Evolutionary conservation across 2,329 filamentous ascomycete species (phyloP), one percentile per base, ranked within the genome.

Genomic region (Verticillium longisporum): DNA sequence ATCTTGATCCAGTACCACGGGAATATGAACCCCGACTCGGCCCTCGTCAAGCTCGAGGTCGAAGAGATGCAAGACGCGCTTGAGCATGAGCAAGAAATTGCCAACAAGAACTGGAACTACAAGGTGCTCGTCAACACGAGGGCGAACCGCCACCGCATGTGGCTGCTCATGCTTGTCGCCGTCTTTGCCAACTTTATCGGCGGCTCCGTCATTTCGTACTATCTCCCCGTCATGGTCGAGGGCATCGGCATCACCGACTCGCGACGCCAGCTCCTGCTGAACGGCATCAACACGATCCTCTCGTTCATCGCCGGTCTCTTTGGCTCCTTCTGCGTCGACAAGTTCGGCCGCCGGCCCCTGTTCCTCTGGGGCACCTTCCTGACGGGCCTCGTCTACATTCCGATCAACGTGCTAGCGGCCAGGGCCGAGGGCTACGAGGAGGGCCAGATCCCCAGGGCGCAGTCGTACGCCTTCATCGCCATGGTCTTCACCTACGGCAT

Each of bases 141-240:
- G 55, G 77, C 78, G 15, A 81, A 83, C 66, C 74, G 80, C 56
- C 77, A 80, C 63, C 73, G 81, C 55, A 70, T 84, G 38, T 68
- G 76, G 56, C 71, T 84, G 31, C 69, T 79, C n/a, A 68, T 78
- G 55, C 78, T 77, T 1, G 72, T 81, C 9, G 80, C 79, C 60
- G 66, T 82, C 26, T 79, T 81, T 66, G 78, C 77, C 0, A 78
- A 82, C 67, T 80, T 79, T 70, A 77, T 73, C 45, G 79, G 80
- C 10, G 81, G 80, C 66, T 77, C 74, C 54, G 70, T 81, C 11
- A 75, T 81, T 61, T 76, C 71, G 38, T 80, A 81, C 67, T 82
- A 81, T 62, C 73, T 77, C 34, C 77, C 74, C 26, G 69, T 74
- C 58, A 77, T 82, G 61, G 78, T 79, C 61, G 66, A 73, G 33